Conservation (phyloP, 768 basidiomycete genomes). For the Lactarius deliciosus region DNA sequence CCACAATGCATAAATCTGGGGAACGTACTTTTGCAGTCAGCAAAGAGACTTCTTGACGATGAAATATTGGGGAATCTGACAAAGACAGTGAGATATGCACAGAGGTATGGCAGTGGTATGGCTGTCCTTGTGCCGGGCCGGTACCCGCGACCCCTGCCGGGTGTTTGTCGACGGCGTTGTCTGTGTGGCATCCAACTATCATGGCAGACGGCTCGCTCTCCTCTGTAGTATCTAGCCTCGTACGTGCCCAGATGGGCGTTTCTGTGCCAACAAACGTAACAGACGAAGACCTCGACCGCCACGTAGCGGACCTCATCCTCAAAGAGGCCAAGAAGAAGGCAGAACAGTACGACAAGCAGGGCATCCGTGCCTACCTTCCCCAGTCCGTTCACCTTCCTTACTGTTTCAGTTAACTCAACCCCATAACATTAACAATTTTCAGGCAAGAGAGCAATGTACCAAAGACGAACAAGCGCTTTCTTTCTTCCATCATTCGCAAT, state of each 20-base stretch:
- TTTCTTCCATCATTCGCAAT: constrained; percentile 82
- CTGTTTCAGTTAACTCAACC: not conserved
- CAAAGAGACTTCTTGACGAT: not conserved
- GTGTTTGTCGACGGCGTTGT: not conserved
- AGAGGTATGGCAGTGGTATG: too few species aligned
- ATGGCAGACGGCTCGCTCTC: constrained; percentile 64
- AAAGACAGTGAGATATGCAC: too few species aligned
- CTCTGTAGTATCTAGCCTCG: constrained; percentile 79
- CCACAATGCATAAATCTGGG: constrained; percentile 39
- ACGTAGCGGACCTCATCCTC: constrained; percentile 89
- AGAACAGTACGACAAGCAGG: constrained; percentile 70
- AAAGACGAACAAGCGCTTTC: constrained; percentile 78
- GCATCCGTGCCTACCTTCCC: constrained; percentile 75
- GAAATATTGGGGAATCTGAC: not conserved
- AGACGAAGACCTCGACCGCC: constrained; percentile 87
- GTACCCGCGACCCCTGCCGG: not conserved
- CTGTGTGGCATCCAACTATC: constrained; percentile 3
- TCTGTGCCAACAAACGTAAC: constrained; percentile 57
- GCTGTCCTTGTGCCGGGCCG: constrained; percentile 1
- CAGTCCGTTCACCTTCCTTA: constrained; percentile 40
- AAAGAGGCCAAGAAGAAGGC: constrained; percentile 93
- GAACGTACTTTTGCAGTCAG: not conserved
- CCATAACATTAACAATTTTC: not conserved
- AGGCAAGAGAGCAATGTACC: constrained; percentile 74
- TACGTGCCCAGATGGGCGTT: constrained; percentile 74